These are phyloP conservation scores for Nectriaceae sp. DNA, from an alignment of 2,329 filamentous ascomycete species.

Conservation along the genomic window DNA sequence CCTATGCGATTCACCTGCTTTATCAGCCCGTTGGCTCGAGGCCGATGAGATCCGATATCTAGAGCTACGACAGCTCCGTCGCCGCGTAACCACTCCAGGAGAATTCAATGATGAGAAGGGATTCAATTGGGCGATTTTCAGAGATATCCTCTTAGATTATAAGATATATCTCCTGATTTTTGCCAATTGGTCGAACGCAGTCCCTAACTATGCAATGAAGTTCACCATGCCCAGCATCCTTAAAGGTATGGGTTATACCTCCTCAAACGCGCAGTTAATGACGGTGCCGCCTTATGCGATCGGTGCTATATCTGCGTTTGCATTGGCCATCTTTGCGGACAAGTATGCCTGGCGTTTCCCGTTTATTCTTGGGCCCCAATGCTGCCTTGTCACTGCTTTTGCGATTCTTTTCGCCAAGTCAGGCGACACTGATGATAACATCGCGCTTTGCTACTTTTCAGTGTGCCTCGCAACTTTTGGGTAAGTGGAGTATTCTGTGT, in stretches of 20 bases:
- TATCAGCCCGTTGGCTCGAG: conserved; percentile 36
- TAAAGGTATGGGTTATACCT: conserved; percentile 40
- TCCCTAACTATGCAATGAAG: conserved; percentile 33
- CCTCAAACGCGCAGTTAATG: conserved; percentile 29
- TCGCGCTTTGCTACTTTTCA: conserved; percentile 21
- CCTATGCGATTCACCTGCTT: conserved; percentile 41
- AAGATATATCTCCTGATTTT: conserved; percentile 43
- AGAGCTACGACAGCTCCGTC: conserved; percentile 38
- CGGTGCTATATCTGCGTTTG: conserved; percentile 24
- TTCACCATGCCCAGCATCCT: conserved; percentile 40
- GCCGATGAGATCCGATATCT: conserved; percentile 37
- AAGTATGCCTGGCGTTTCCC: conserved; percentile 35
- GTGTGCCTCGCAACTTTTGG: conserved; percentile 26
- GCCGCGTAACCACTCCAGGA: conserved; percentile 23
- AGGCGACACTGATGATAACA: conserved; percentile 17
- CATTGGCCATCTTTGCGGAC: conserved; percentile 33
- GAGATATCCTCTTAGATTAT: conserved; percentile 45
- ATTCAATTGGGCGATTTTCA: conserved; percentile 36
- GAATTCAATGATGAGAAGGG: conserved; percentile 28
- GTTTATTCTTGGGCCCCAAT: conserved; percentile 33
- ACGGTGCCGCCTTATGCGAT: conserved; percentile 44
- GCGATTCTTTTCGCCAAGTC: conserved; percentile 22
- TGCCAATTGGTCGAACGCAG: conserved; percentile 41
- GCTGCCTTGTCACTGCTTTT: conserved; percentile 32
- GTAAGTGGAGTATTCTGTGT: no score